These are phyloP conservation scores for Marasmius tenuissimus DNA, from an alignment of 1,284 basidiomycete species.

Conservation along the genomic window DNA sequence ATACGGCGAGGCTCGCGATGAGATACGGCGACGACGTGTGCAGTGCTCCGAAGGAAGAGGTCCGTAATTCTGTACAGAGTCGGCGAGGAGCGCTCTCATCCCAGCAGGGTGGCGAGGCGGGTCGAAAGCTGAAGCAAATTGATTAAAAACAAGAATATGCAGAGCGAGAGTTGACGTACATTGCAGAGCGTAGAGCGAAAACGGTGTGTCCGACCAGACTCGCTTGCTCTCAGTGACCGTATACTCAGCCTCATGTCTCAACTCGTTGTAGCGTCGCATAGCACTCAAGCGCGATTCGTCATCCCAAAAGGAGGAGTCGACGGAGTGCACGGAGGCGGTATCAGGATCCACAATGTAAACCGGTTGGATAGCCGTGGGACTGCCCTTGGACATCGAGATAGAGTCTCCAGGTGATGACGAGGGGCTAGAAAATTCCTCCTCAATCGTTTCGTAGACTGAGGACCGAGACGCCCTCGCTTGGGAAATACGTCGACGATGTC, in stretches of 20 bases:
- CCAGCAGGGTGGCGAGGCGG: conserved; percentile 62
- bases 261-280: conserved; percentile 65
- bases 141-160: conserved; percentile 9
- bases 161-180: conserved; percentile 44
- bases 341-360: conserved; percentile 62
- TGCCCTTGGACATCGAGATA: conserved; percentile 28
- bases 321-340: conserved; percentile 45
- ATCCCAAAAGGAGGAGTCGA: conserved; percentile 43
- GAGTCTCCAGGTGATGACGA: conserved; percentile 15
- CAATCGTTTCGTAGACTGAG: conserved; percentile 77
- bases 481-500: conserved; percentile 69
- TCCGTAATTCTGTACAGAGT: conserved; percentile 68
- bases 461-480: conserved; percentile 59
- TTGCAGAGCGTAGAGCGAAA: conserved; percentile 69
- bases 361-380: conserved; percentile 37
- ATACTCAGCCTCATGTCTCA: conserved; percentile 66
- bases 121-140: conserved; percentile 55
- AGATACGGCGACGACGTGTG: conserved; percentile 56
- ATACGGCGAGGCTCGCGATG: conserved; percentile 72
- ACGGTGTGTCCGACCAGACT: conserved; percentile 69
- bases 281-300: conserved; percentile 62
- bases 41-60: conserved; percentile 70
- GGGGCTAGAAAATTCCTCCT: conserved; percentile 59
- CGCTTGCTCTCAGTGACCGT: conserved; percentile 67
- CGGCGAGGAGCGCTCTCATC: conserved; percentile 72